Percentiles rank a stretch among this genome's conserved stretches.
phyloP scores from a whole-genome alignment of 768 basidiomycete genomes.

The Podaxis sp. region DNA sequence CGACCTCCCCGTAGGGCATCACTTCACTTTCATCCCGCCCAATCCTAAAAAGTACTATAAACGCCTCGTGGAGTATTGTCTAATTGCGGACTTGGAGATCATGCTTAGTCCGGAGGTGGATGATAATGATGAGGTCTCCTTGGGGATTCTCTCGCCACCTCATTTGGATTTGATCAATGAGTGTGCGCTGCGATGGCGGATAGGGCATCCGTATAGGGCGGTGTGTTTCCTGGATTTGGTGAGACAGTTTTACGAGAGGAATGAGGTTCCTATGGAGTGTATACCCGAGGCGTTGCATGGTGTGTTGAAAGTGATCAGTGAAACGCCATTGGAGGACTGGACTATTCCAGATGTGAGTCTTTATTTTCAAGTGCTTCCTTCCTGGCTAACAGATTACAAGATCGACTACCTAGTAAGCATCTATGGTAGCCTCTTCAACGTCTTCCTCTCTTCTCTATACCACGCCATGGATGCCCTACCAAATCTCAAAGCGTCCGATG shows the following conservation, averaged over 20 bases:
- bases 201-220: slow-evolving; percentile 75
- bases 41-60: slow-evolving; percentile 86
- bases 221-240: slow-evolving; percentile 85
- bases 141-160: slow-evolving; percentile 79
- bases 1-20: slow-evolving; percentile 67
- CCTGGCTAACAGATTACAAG: slow-evolving; percentile 33
- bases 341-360: slow-evolving; percentile 74
- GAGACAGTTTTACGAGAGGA: slow-evolving; percentile 82
- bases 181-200: slow-evolving; percentile 88
- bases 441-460: slow-evolving; percentile 83
- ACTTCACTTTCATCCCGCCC: slow-evolving; percentile 90
- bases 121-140: slow-evolving; percentile 91
- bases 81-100: slow-evolving; percentile 81
- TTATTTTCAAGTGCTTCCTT: not conserved
- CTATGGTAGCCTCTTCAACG: slow-evolving; percentile 78
- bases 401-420: slow-evolving; percentile 65
- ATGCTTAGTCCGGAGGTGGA: slow-evolving; percentile 92
- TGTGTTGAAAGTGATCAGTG: slow-evolving; percentile 67
- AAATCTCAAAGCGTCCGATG: slow-evolving; percentile 67
- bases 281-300: slow-evolving; percentile 85
- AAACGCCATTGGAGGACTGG: slow-evolving; percentile 77
- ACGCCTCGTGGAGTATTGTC: slow-evolving; percentile 78
- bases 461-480: slow-evolving; percentile 80
- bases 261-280: slow-evolving; percentile 92
- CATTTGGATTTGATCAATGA: slow-evolving; percentile 87